Percentiles rank a stretch among this genome's conserved stretches.
These are phyloP conservation scores for Phaeolepiota aurea DNA, from an alignment of 768 basidiomycete genomes.

Conservation along the genomic window DNA sequence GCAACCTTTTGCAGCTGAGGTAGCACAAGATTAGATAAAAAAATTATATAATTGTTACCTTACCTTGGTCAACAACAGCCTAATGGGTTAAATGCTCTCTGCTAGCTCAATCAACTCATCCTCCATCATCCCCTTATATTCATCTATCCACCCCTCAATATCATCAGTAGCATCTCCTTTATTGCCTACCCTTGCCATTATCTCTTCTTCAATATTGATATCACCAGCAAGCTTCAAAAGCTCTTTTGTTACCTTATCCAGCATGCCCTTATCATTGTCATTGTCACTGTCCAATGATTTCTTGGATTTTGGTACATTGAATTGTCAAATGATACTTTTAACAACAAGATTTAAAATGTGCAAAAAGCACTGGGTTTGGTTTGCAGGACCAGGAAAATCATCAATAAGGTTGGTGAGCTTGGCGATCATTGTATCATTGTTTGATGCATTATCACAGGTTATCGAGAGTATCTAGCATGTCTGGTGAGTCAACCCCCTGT, in stretches of 20 bases:
- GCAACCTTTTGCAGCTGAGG: conserved; percentile 13
- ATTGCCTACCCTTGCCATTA: conserved; percentile 8
- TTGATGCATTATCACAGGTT: conserved; percentile 23
- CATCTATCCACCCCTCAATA: conserved; percentile 15
- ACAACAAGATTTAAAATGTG: conserved; percentile 27
- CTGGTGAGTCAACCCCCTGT: neutral
- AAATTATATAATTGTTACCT: conserved; percentile 5
- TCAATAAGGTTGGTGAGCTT: conserved; percentile 15
- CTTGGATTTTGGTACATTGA: conserved; percentile 14
- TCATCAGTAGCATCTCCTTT: conserved; percentile 9
- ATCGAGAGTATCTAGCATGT: conserved; percentile 17
- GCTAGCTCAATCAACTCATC: conserved; percentile 11
- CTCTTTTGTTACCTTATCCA: conserved; percentile 6
- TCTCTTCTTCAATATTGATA: conserved; percentile 4
- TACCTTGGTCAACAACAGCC: conserved; percentile 23
- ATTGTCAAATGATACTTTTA: conserved; percentile 18
- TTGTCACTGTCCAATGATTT: conserved; percentile 4
- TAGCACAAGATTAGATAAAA: neutral
- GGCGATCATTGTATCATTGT: conserved; percentile 25
- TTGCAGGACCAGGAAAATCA: conserved; percentile 12
- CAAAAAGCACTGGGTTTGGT: conserved; percentile 21
- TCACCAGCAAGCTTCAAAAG: conserved; percentile 6
- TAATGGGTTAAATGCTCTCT: conserved; percentile 13
- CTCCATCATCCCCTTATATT: conserved; percentile 6
- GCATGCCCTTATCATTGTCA: neutral